A percentile compares a stretch with the other conserved stretches of the same genome.
These are phyloP conservation scores for Amanita pallidorosea DNA, from an alignment of 768 basidiomycete species.

Conservation along the genomic window DNA sequence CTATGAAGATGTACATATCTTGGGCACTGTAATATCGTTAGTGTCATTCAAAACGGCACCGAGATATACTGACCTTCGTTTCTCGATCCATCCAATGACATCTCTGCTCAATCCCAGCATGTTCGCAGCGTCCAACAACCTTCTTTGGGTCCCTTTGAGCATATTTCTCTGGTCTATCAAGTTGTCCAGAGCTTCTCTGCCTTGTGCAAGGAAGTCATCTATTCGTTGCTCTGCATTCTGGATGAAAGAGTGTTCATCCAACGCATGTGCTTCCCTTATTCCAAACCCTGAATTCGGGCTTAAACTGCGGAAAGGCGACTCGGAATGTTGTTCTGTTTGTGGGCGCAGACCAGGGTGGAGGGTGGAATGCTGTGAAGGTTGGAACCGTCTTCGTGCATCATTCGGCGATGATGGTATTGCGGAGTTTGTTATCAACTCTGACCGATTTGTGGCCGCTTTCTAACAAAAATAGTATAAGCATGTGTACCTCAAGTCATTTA, in stretches of 20 bases:
- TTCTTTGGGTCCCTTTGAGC: conserved; percentile 87
- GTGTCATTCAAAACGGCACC: neutral
- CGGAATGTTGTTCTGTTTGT: conserved; percentile 45
- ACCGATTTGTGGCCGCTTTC: conserved; percentile 50
- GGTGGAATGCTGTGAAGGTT: conserved; percentile 36
- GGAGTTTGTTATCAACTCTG: conserved; percentile 49
- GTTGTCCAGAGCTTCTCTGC: conserved; percentile 84
- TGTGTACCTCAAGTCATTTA: neutral
- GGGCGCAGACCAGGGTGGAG: conserved; percentile 42
- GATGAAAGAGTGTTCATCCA: conserved; percentile 85
- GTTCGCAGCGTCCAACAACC: conserved; percentile 84
- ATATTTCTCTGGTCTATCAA: conserved; percentile 87
- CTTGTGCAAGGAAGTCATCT: conserved; percentile 90
- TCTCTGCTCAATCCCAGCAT: conserved; percentile 88
- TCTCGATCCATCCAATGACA: conserved; percentile 96
- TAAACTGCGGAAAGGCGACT: conserved; percentile 74
- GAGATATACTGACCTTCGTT: conserved; percentile 58
- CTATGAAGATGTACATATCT: conserved; percentile 90
- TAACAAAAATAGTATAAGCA: conserved; percentile 16
- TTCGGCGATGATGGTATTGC: conserved; percentile 30
- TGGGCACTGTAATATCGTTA: conserved; percentile 52
- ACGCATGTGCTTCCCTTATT: conserved; percentile 64
- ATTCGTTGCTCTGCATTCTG: conserved; percentile 72
- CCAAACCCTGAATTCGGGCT: conserved; percentile 43
- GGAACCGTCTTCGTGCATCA: conserved; percentile 62